phyloP scores from a whole-genome alignment of 371 early-diverging fungal genomes.

The Capillidium rhysosporum region DNA sequence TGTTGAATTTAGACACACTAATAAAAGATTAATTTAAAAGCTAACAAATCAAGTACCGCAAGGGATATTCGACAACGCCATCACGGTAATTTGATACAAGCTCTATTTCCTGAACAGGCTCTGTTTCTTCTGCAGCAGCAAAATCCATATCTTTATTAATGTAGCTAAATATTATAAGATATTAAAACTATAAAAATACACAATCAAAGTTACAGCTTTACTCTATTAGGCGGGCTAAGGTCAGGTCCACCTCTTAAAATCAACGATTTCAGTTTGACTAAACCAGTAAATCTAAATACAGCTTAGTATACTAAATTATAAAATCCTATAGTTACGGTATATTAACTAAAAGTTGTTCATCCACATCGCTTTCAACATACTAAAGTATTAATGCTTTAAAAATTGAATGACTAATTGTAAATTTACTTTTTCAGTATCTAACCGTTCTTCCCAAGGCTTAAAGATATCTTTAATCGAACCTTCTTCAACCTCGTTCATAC shows the following conservation, averaged over 20 bases:
- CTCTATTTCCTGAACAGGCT: slow-evolving; percentile 61
- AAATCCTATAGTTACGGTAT: slow-evolving; percentile 38
- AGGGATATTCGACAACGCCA: slow-evolving; percentile 41
- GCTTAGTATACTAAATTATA: background rate
- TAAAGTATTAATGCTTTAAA: slow-evolving; percentile 10
- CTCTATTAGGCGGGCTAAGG: slow-evolving; percentile 38
- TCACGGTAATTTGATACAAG: slow-evolving; percentile 30
- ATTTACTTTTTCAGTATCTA: slow-evolving; percentile 38
- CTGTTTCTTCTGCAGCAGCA: slow-evolving; percentile 46
- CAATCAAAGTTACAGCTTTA: slow-evolving; percentile 47
- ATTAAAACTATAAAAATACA: too few species aligned
- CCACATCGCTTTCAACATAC: slow-evolving; percentile 67
- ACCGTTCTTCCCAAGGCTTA: slow-evolving; percentile 66
- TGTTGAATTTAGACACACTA: slow-evolving; percentile 63
- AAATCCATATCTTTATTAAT: slow-evolving; percentile 85
- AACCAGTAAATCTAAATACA: slow-evolving; percentile 53
- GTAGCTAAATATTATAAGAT: background rate
- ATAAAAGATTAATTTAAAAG: background rate
- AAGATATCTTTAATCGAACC: slow-evolving; percentile 54
- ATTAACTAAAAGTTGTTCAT: slow-evolving; percentile 70
- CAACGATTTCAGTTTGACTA: slow-evolving; percentile 77
- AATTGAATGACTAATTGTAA: background rate
- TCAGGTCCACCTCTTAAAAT: slow-evolving; percentile 44
- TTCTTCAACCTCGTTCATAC: slow-evolving; percentile 55
- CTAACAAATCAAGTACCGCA: slow-evolving; percentile 15